Conservation (phyloP, 345 rosid genomes). For the Streptanthus diversifolius region DNA sequence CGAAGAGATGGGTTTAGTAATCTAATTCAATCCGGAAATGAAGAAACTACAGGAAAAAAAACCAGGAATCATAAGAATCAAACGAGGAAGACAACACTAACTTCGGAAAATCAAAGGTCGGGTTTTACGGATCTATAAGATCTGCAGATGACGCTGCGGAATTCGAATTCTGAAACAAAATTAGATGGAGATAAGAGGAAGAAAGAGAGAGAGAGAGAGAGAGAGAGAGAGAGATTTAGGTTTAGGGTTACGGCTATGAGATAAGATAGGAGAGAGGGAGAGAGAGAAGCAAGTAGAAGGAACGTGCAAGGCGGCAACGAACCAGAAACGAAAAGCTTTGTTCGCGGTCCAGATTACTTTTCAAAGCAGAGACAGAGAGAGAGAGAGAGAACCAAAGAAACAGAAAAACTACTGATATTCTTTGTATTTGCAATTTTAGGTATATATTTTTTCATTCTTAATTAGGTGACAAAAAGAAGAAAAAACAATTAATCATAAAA, state of each 20-base stretch:
- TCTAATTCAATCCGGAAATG: constrained; percentile 7
- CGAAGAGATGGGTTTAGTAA: background rate
- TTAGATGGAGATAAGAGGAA: background rate
- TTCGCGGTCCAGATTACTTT: constrained; percentile 64
- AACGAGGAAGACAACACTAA: background rate
- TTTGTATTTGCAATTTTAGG: background rate
- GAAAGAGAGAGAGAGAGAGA: background rate
- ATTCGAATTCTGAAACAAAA: background rate
- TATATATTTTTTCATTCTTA: background rate
- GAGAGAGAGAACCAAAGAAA: background rate
- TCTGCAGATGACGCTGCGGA: background rate
- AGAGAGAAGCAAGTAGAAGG: constrained; percentile 37
- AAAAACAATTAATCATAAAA: background rate
- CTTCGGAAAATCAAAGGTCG: background rate
- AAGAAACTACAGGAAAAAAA: constrained; percentile 1
- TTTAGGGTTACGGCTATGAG: constrained; percentile 50
- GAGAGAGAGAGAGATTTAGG: constrained; percentile 8
- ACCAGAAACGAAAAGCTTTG: constrained; percentile 44
- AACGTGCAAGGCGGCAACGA: constrained; percentile 61
- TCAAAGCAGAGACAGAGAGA: constrained; percentile 27
- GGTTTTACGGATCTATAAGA: constrained; percentile 41
- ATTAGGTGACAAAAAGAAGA: background rate
- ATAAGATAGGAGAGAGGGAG: constrained; percentile 9
- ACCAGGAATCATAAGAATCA: constrained; percentile 12
- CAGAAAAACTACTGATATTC: constrained; percentile 3